Conservation (phyloP, 352 stramenopile genomes). For the Aphanomyces invadans region DNA sequence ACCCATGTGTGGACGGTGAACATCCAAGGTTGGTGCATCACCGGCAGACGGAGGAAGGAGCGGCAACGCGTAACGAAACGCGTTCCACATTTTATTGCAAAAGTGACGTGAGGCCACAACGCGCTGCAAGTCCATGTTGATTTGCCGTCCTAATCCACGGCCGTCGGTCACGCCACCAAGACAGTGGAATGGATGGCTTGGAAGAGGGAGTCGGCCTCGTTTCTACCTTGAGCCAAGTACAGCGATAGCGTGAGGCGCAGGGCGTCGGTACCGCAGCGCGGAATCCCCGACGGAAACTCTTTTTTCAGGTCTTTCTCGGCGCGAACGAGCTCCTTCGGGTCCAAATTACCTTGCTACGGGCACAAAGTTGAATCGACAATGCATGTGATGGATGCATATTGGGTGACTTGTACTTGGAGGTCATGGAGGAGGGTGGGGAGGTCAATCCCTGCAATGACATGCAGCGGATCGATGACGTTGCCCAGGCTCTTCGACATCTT, state of each 20-base stretch:
- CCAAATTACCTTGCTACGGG: conserved; percentile 67
- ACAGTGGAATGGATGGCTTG: too few species aligned
- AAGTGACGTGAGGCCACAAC: conserved; percentile 81
- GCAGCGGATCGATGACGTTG: conserved; percentile 99
- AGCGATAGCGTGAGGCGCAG: conserved; percentile 95
- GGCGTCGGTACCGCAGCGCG: conserved; percentile 96
- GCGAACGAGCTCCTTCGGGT: conserved; percentile 90
- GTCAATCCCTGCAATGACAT: conserved; percentile 96
- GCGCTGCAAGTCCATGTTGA: conserved; percentile 83
- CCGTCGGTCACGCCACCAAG: too few species aligned
- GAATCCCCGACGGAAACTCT: conserved; percentile 98
- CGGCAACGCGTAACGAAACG: conserved; percentile 64
- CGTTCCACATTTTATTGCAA: conserved; percentile 88
- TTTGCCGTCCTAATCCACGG: conserved; percentile 46
- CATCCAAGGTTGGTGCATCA: neutral
- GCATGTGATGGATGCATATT: neutral
- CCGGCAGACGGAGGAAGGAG: conserved; percentile 36
- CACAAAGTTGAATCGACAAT: neutral
- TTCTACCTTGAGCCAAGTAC: conserved; percentile 81
- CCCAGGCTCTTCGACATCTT: conserved; percentile 99
- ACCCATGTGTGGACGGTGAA: neutral
- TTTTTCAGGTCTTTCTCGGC: conserved; percentile 93
- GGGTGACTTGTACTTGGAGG: conserved; percentile 53
- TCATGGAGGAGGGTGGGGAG: conserved; percentile 90
- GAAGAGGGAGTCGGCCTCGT: too few species aligned